Base-by-base conservation (phyloP, 805 yeast genomes). In the Ogataea naganishii region DNA sequence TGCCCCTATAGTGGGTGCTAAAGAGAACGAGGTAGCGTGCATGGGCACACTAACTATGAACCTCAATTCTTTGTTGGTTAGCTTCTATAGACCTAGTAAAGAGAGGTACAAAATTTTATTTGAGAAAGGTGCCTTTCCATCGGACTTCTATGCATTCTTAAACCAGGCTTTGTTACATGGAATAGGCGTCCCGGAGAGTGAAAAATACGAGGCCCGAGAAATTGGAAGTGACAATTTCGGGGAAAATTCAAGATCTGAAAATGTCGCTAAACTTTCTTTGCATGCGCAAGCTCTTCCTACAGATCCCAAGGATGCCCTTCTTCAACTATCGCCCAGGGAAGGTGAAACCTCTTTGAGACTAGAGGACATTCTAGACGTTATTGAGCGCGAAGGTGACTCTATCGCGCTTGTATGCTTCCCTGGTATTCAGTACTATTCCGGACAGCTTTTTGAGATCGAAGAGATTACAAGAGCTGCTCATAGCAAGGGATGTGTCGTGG, bases 341-440 rank as follows among this genome's bases (percentile, higher is more conserved):
- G 78, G 75, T 13, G 75, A 75, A 36, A 66, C 69, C 27, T 57
- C 61, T 28, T 47, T 88, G 16, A 51, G 72, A 17, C 80, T 86
- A 0, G 72, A 73, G 36, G 79, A 77, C 38, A 78, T 88, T 8
- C 34, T 80, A 18, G 51, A 56, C 0, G 50, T 64, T 2, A 73
- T 88, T 18, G 72, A 69, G n/a, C 49, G 58, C 14, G 52, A 77
- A 34, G 67, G 71, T 9, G 75, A 75, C 15, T 69, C 72, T 25
- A 51, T 85, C 29, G 88, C 95, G 0, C 43, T 88, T 7, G 74
- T 86, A 4, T 69, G 89, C 40, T 68, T 88, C 26, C 80, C 96
- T 0, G 97, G 96, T 1, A 73, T 88, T 35, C 97, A 88, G 49
- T 88, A 79, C 59, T 89, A 86, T 53, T 73, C 96, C 1, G 97